Evolutionary conservation across 2,329 filamentous ascomycete genomes (phyloP).

Genomic region (Chaetomium sp.): DNA sequence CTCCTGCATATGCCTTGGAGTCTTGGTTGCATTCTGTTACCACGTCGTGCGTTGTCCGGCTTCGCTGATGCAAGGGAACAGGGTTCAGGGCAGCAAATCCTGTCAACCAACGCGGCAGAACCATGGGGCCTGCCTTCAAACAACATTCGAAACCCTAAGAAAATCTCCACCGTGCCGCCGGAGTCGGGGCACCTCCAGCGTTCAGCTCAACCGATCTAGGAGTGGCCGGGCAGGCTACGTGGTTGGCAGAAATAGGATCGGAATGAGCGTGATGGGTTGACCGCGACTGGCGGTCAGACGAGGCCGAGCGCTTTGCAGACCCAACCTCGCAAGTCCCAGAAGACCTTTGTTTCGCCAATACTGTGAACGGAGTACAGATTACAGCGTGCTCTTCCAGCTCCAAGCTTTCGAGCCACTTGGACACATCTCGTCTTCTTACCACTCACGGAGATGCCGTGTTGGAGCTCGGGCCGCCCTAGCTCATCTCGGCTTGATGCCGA

Average conservation of each 20-base stretch:
- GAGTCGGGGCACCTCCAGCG: background rate
- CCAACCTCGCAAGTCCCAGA: background rate
- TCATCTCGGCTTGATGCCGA: background rate
- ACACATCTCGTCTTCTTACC: background rate
- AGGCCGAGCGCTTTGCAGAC: background rate
- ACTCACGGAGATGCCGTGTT: background rate
- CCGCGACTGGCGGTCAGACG: constrained; percentile 30
- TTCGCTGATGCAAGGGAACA: constrained; percentile 34
- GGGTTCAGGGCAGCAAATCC: constrained; percentile 31
- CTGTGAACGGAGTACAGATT: constrained; percentile 19
- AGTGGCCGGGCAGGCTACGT: constrained; percentile 4
- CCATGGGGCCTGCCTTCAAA: constrained; percentile 14
- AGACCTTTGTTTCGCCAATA: constrained; percentile 21
- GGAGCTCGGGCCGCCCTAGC: background rate
- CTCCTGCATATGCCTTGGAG: constrained; percentile 30
- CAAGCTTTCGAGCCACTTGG: background rate
- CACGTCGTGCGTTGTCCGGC: constrained; percentile 29
- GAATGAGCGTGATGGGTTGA: constrained; percentile 5
- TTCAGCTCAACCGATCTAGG: background rate
- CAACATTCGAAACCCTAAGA: constrained; percentile 10
- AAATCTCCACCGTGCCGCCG: background rate
- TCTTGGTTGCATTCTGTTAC: constrained; percentile 31
- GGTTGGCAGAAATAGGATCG: constrained; percentile 20
- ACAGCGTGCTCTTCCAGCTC: constrained; percentile 3
- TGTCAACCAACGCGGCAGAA: constrained; percentile 21